phyloP scores from a whole-genome alignment of 2,329 filamentous ascomycete species.

The Colletotrichum spaethianum region DNA sequence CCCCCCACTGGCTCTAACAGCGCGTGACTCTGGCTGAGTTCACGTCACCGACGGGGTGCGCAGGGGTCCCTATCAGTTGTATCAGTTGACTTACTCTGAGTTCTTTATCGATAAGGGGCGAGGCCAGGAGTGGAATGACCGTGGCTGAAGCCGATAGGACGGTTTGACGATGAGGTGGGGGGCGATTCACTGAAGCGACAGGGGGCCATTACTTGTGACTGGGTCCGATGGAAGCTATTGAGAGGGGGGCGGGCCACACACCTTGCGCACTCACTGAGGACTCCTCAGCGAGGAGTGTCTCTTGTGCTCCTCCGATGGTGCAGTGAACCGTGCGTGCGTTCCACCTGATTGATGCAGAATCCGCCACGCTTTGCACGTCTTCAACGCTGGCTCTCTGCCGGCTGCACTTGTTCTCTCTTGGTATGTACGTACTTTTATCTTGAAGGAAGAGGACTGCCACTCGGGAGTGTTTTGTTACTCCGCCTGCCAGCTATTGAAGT shows the following conservation, averaged over 20 bases:
- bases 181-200: neutral
- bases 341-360: constrained; percentile 36
- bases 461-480: neutral
- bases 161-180: neutral
- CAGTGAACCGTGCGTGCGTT: constrained; percentile 23
- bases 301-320: neutral
- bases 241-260: neutral
- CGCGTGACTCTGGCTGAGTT: constrained; percentile 39
- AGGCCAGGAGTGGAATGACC: neutral
- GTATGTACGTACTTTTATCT: neutral
- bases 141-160: constrained; percentile 25
- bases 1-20: constrained; percentile 33
- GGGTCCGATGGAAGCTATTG: neutral
- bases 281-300: constrained; percentile 4
- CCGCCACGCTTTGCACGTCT: constrained; percentile 10
- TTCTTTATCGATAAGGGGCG: constrained; percentile 35
- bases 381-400: neutral
- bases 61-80: constrained; percentile 37
- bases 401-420: neutral
- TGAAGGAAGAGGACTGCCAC: no score
- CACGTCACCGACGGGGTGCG: constrained; percentile 39
- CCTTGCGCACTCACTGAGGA: neutral
- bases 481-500: neutral
- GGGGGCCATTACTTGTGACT: constrained; percentile 13
- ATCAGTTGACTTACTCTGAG: constrained; percentile 24